Percentiles rank a stretch among this genome's conserved stretches.
Conservation (phyloP, 257 asterid genomes). For the Przewalskia tangutica region DNA sequence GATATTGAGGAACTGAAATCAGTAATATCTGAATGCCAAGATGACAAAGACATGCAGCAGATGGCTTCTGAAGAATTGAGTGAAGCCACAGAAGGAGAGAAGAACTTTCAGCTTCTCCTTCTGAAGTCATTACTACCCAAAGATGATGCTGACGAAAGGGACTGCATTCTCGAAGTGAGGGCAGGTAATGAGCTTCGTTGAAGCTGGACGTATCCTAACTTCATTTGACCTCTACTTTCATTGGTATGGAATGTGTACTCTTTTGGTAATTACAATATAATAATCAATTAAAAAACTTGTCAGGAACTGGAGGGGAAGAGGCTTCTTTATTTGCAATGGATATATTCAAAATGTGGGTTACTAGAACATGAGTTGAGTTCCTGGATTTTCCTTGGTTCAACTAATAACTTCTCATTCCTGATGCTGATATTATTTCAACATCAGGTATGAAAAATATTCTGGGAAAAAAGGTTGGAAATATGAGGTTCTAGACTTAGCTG, state of each 20-base stretch:
- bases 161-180: conserved; percentile 91
- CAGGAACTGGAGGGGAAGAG: conserved; percentile 96
- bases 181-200: conserved; percentile 46
- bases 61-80: conserved; percentile 85
- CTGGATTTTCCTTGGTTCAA: neutral
- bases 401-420: conserved; percentile 6
- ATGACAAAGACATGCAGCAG: conserved; percentile 73
- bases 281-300: conserved; percentile 10
- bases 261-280: neutral
- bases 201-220: neutral
- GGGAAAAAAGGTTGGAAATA: conserved; percentile 78
- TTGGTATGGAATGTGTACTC: neutral
- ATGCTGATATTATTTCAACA: conserved; percentile 8
- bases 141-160: conserved; percentile 96
- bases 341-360: conserved; percentile 68
- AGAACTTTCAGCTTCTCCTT: conserved; percentile 47
- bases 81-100: conserved; percentile 60
- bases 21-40: conserved; percentile 56
- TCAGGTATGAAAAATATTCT: conserved; percentile 86
- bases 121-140: conserved; percentile 78
- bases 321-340: conserved; percentile 98
- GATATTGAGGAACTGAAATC: conserved; percentile 62
- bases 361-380: neutral
- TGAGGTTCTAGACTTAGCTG: conserved; percentile 69
- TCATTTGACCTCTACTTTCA: neutral